Conservation (phyloP, 805 yeast species). For the Candida coquimbonensis region DNA sequence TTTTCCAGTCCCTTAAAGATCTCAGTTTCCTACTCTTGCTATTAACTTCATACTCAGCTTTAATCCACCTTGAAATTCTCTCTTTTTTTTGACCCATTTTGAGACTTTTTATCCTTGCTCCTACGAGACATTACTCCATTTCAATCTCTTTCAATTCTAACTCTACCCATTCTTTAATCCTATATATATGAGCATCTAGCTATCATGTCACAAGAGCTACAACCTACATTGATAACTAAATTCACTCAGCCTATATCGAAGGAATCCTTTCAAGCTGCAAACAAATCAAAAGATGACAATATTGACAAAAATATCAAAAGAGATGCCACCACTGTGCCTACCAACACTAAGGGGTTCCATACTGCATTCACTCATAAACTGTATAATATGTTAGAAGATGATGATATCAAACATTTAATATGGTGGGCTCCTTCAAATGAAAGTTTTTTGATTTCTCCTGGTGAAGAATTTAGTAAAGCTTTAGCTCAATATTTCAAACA, state of each 20-base stretch:
- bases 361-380: conserved; percentile 81
- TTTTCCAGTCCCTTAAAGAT: too few species aligned
- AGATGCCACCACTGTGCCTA: conserved; percentile 12
- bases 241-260: not conserved
- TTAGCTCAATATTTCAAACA: conserved; percentile 63
- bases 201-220: not conserved
- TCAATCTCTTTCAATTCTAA: too few species aligned
- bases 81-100: too few species aligned
- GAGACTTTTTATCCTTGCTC: too few species aligned
- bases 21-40: too few species aligned
- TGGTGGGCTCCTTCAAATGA: conserved; percentile 76
- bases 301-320: conserved; percentile 3
- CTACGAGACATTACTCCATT: too few species aligned
- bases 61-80: too few species aligned
- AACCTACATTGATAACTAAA: not conserved
- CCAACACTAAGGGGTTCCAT: conserved; percentile 26
- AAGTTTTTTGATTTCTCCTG: conserved; percentile 74
- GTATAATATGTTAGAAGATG: conserved; percentile 85
- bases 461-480: conserved; percentile 80
- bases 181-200: not conserved
- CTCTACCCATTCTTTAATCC: too few species aligned
- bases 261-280: not conserved
- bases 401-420: conserved; percentile 61
- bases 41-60: too few species aligned
- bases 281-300: not conserved